Conservation (phyloP, 768 basidiomycete species). For the Zangia roseola region DNA sequence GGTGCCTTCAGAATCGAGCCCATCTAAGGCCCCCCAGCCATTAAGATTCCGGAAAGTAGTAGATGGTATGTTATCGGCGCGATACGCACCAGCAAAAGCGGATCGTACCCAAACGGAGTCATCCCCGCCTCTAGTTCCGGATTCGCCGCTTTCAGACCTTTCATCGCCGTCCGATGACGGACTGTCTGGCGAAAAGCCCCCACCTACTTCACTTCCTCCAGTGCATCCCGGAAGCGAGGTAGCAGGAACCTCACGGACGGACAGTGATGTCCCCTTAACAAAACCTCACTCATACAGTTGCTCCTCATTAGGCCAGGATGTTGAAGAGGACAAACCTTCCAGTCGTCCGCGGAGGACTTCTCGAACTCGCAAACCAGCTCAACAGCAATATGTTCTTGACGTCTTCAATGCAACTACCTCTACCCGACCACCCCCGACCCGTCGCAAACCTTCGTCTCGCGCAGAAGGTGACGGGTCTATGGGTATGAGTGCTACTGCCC, state of each 20-base stretch:
- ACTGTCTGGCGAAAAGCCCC: slow-evolving; percentile 1
- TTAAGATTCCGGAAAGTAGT: slow-evolving; percentile 41
- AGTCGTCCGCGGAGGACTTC: slow-evolving; percentile 47
- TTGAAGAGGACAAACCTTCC: not conserved
- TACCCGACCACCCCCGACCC: slow-evolving; percentile 34
- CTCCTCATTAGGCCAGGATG: slow-evolving; percentile 16
- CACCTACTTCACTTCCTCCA: not conserved
- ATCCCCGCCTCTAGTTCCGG: slow-evolving; percentile 7
- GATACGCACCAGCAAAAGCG: slow-evolving; percentile 22
- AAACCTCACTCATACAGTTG: not conserved
- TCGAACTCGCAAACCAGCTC: slow-evolving; percentile 44
- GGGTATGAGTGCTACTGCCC: slow-evolving; percentile 66
- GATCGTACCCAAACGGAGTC: slow-evolving; percentile 6
- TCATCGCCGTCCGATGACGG: slow-evolving; percentile 23
- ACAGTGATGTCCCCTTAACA: slow-evolving; percentile 10
- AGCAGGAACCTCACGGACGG: not conserved
- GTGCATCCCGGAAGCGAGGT: not conserved
- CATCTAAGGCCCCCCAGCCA: slow-evolving; percentile 24
- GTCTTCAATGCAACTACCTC: slow-evolving; percentile 34
- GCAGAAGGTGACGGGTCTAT: slow-evolving; percentile 47
- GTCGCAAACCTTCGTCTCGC: slow-evolving; percentile 43
- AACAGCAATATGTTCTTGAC: slow-evolving; percentile 36
- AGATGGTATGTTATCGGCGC: slow-evolving; percentile 35
- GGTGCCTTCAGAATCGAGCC: slow-evolving; percentile 13
- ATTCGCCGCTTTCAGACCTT: slow-evolving; percentile 21